A percentile compares a stretch with the other conserved stretches of the same genome.
Evolutionary conservation across 2,329 filamentous ascomycete genomes (phyloP).

Genomic region (Thielaviopsis ethacetica): DNA sequence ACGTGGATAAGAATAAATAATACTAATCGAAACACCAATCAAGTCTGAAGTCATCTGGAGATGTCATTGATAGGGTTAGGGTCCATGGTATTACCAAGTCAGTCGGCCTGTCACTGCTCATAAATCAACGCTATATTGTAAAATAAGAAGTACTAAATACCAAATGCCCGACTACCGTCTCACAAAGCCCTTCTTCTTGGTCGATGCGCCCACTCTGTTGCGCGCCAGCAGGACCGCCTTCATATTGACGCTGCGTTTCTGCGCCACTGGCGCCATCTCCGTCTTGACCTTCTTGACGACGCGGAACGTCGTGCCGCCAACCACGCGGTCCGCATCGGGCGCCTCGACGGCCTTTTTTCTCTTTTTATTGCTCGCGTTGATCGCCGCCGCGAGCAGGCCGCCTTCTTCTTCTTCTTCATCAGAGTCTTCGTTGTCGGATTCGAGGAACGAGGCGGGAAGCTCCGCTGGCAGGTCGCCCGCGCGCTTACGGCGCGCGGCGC

Average conservation of each 20-base stretch:
- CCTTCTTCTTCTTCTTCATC: conserved; percentile 14
- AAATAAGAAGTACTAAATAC: not conserved
- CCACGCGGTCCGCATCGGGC: conserved; percentile 28
- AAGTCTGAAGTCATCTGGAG: no score
- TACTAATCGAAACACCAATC: no score
- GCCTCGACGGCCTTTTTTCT: conserved; percentile 12
- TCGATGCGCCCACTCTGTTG: conserved; percentile 22
- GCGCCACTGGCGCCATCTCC: conserved; percentile 31
- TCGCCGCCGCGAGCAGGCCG: conserved; percentile 23
- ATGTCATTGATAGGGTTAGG: not conserved
- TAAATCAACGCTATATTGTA: not conserved
- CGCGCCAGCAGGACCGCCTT: conserved; percentile 32
- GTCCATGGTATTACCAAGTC: not conserved
- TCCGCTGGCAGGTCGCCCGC: conserved; percentile 24
- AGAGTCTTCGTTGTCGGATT: conserved; percentile 31
- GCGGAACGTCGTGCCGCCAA: conserved; percentile 39
- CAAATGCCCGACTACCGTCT: conserved; percentile 7
- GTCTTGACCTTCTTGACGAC: conserved; percentile 28
- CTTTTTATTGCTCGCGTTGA: not conserved
- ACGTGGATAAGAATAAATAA: no score
- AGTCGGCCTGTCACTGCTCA: not conserved
- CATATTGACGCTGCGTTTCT: conserved; percentile 24
- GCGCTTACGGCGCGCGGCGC: not conserved
- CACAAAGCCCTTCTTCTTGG: conserved; percentile 29
- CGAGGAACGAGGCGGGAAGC: conserved; percentile 38